Conservation (phyloP, 1,284 basidiomycete genomes). For the Tetrapyrgos nigripes region DNA sequence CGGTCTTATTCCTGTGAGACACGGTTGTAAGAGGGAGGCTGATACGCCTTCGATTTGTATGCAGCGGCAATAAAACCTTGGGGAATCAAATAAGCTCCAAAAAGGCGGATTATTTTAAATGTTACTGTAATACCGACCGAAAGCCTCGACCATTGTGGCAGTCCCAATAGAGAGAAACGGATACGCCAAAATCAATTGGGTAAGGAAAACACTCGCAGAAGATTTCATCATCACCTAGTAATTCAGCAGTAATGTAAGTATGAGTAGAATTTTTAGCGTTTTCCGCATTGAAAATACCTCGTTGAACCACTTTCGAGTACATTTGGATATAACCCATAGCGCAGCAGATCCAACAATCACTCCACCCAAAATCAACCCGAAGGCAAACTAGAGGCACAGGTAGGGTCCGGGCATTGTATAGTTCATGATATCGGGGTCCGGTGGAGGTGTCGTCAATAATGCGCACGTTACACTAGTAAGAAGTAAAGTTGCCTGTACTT, state of each 20-base stretch:
- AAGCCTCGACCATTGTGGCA: neutral
- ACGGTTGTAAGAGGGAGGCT: no score
- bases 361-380: slow-evolving; percentile 19
- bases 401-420: slow-evolving; percentile 21
- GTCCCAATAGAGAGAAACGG: slow-evolving; percentile 3
- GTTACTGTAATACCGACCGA: slow-evolving; percentile 25
- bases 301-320: slow-evolving; percentile 11
- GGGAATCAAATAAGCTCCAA: no score
- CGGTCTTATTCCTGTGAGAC: no score
- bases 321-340: slow-evolving; percentile 17
- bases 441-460: slow-evolving; percentile 23
- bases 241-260: neutral
- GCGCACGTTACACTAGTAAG: slow-evolving; percentile 16
- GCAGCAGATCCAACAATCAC: slow-evolving; percentile 23
- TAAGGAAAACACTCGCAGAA: neutral
- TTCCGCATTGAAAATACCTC: slow-evolving; percentile 9
- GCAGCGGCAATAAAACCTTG: no score
- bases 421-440: slow-evolving; percentile 10
- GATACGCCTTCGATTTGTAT: no score
- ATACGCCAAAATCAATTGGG: slow-evolving; percentile 7
- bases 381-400: slow-evolving; percentile 17
- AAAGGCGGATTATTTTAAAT: no score
- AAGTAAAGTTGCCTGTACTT: slow-evolving; percentile 21
- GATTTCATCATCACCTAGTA: slow-evolving; percentile 7
- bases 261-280: no score